These are phyloP conservation scores for Podospora comata DNA, from an alignment of 495 filamentous ascomycete species.

Conservation along the genomic window DNA sequence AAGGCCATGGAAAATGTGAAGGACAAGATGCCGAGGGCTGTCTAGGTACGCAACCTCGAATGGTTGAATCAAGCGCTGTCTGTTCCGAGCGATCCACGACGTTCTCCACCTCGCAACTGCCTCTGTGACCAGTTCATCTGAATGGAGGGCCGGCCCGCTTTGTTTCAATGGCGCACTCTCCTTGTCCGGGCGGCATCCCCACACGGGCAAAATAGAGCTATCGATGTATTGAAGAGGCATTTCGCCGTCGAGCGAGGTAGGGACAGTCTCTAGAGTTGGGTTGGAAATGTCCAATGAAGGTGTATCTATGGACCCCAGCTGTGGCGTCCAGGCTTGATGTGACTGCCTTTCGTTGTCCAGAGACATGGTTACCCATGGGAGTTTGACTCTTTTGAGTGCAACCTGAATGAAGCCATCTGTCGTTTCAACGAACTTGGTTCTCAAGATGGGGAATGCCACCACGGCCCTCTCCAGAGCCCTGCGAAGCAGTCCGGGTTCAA, in stretches of 20 bases:
- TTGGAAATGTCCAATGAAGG: not conserved
- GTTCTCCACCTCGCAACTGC: slow-evolving; percentile 30
- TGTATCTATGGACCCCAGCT: not conserved
- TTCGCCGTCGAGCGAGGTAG: not conserved
- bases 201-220: not conserved
- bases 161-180: not conserved
- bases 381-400: slow-evolving; percentile 44
- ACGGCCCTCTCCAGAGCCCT: slow-evolving; percentile 52
- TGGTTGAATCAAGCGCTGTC: slow-evolving; percentile 23
- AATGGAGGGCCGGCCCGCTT: not conserved
- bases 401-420: slow-evolving; percentile 71
- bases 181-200: not conserved
- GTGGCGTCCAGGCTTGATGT: not conserved
- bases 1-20: slow-evolving; percentile 79
- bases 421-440: slow-evolving; percentile 63
- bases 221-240: not conserved
- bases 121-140: not conserved
- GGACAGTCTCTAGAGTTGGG: not conserved
- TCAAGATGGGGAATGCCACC: slow-evolving; percentile 53
- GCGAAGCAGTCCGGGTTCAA: slow-evolving; percentile 45
- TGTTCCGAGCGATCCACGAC: slow-evolving; percentile 44
- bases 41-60: slow-evolving; percentile 43
- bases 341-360: not conserved
- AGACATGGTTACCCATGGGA: slow-evolving; percentile 44
- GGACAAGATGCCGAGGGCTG: slow-evolving; percentile 40